Conservation (phyloP, 768 basidiomycete genomes). For the Hypholoma fasciculare region DNA sequence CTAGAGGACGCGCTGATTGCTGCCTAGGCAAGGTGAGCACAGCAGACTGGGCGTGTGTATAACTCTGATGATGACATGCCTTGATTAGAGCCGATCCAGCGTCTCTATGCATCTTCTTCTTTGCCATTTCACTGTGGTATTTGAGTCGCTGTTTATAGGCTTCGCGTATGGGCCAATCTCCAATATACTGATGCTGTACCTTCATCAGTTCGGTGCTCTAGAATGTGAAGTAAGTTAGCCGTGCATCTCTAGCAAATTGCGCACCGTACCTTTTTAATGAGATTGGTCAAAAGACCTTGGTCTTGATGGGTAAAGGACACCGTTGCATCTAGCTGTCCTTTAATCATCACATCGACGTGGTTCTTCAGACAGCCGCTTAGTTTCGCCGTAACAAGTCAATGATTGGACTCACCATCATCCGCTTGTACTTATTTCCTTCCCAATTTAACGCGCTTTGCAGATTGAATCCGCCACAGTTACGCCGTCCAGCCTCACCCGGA, state of each 20-base stretch:
- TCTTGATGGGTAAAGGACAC: conserved; percentile 1
- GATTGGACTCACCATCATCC: background rate
- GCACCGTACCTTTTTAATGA: background rate
- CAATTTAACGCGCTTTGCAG: background rate
- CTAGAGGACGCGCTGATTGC: too few relatives aligned
- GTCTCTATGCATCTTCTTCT: background rate
- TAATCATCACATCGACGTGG: background rate
- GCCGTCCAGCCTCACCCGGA: conserved; percentile 1
- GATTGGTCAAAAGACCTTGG: background rate
- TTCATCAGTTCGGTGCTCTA: background rate
- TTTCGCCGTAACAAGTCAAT: background rate
- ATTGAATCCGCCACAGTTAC: conserved; percentile 3
- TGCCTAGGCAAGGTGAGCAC: too few relatives aligned
- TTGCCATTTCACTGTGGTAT: background rate
- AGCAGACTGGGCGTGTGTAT: too few relatives aligned
- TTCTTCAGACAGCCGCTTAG: background rate
- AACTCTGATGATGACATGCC: too few relatives aligned
- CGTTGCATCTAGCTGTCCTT: background rate
- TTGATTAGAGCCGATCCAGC: background rate
- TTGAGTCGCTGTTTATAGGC: conserved; percentile 5
- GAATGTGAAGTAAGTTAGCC: background rate
- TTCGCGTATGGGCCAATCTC: conserved; percentile 6
- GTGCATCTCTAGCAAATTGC: background rate
- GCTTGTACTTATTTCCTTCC: background rate
- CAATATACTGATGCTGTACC: background rate